Percentiles rank a stretch among this genome's conserved stretches.
Conservation (phyloP, 2,329 filamentous ascomycete genomes). For the Alternaria consortialis region DNA sequence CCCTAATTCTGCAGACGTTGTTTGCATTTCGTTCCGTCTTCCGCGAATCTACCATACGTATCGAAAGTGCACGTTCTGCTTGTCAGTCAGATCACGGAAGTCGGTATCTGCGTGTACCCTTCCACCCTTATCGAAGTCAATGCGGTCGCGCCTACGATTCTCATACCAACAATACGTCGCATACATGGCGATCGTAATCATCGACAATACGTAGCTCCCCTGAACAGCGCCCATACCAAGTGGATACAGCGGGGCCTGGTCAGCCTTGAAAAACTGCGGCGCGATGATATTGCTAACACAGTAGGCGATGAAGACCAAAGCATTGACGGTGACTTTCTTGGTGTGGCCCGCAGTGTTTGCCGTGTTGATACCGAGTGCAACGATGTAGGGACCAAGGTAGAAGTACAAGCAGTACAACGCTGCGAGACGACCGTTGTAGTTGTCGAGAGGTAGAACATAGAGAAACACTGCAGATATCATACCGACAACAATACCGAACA, state of each 20-base stretch:
- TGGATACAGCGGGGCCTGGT: conserved; percentile 47
- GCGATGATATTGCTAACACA: conserved; percentile 53
- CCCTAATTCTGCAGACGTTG: too few relatives aligned
- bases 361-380: conserved; percentile 23
- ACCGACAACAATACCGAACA: conserved; percentile 40
- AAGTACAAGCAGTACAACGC: conserved; percentile 43
- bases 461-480: conserved; percentile 41
- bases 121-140: conserved; percentile 25
- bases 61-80: conserved; percentile 40
- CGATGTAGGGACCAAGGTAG: conserved; percentile 29
- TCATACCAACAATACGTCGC: conserved; percentile 42
- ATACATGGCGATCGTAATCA: conserved; percentile 44
- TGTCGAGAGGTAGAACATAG: conserved; percentile 35
- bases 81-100: conserved; percentile 49
- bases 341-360: conserved; percentile 45
- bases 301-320: conserved; percentile 52
- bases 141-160: conserved; percentile 35
- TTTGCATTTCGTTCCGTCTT: too few relatives aligned
- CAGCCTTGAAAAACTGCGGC: conserved; percentile 51
- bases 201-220: conserved; percentile 20
- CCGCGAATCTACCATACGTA: conserved; percentile 15
- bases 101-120: conserved; percentile 36
- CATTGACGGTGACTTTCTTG: conserved; percentile 50
- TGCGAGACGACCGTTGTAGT: conserved; percentile 36
- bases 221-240: conserved; percentile 17